Base-by-base conservation (phyloP, 495 filamentous ascomycete species). In the Mycothermus thermophilus region DNA sequence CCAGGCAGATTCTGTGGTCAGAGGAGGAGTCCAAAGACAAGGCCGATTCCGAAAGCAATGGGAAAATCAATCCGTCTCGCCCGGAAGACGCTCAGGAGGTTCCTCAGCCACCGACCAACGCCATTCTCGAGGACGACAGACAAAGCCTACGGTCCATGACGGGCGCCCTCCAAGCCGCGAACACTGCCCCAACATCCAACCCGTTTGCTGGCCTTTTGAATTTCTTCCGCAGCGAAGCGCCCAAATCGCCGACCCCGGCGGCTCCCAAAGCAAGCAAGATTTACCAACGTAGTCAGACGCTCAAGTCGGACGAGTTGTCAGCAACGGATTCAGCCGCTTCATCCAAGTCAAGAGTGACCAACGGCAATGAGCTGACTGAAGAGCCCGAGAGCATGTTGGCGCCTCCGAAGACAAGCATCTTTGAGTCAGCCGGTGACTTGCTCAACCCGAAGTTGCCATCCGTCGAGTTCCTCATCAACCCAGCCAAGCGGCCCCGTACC, bases 341-440 rank as follows among this genome's bases (percentile, higher is more conserved):
- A 11, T 58, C 54, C 19, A 52, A 33, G 17, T 59, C 60, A 4
- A 57, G 43, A 13, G 59, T 59, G 13, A 63, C 63, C 13, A 40
- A 58, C 5, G 64, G 63, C n/a, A 44, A 52, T 8, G 62, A 66
- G 26, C 47, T 64, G 15, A 51, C 55, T 7, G 62, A 61, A 30
- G 60, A 65, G 25, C 37, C 35, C 1, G 57, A 63, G 22, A 51
- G 44, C 12, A 39, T 71, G 26, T 59, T 72, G 30, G 72, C 83
- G 1, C 90, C 90, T n/a, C 90, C 90, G 0, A 80, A 75, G 42
- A 96, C 90, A 0, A 90, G 81, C 1, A 77, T 97, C 34, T 90
- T 97, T 37, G 90, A 97, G 60, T 84, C 88, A 1, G 90, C 90
- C 2, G 80, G 83, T 8, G 87, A 96, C 50, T 58, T 97, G 13